phyloP scores from a whole-genome alignment of 768 basidiomycete species.

The Sporobolomyces pararoseus region DNA sequence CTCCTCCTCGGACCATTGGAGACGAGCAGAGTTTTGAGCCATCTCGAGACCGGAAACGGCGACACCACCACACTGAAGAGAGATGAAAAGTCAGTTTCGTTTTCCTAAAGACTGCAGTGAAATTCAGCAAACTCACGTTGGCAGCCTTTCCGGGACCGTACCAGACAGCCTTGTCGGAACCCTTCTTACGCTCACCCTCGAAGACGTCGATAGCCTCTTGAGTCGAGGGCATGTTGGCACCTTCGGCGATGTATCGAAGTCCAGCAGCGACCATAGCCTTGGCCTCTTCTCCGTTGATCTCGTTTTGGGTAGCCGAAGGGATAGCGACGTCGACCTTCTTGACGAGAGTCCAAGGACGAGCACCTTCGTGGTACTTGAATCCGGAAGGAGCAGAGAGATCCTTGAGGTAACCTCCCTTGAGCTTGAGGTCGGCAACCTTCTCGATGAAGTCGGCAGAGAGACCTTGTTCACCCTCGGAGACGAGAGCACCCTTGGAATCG shows the following conservation, averaged over 20 bases:
- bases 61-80: conserved; percentile 69
- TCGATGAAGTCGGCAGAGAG: conserved; percentile 61
- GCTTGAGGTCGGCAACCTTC: conserved; percentile 58
- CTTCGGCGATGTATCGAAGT: conserved; percentile 65
- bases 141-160: conserved; percentile 68
- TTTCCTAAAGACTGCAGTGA: not conserved
- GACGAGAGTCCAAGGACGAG: conserved; percentile 62
- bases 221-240: conserved; percentile 57
- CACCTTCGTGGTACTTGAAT: conserved; percentile 51
- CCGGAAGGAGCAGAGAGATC: conserved; percentile 34
- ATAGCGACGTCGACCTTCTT: conserved; percentile 55
- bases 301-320: conserved; percentile 59
- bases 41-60: conserved; percentile 74
- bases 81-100: conserved; percentile 44
- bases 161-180: conserved; percentile 58
- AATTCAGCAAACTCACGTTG: conserved; percentile 44
- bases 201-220: conserved; percentile 69
- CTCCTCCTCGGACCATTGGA: conserved; percentile 60
- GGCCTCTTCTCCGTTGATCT: conserved; percentile 66
- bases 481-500: conserved; percentile 68
- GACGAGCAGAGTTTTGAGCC: conserved; percentile 64
- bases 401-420: conserved; percentile 49
- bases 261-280: conserved; percentile 66
- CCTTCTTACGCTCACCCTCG: conserved; percentile 59
- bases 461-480: conserved; percentile 54